Evolutionary conservation across 2,329 filamentous ascomycete species (phyloP), one percentile per base, ranked within the genome.

Genomic region (Sporothrix luriei): DNA sequence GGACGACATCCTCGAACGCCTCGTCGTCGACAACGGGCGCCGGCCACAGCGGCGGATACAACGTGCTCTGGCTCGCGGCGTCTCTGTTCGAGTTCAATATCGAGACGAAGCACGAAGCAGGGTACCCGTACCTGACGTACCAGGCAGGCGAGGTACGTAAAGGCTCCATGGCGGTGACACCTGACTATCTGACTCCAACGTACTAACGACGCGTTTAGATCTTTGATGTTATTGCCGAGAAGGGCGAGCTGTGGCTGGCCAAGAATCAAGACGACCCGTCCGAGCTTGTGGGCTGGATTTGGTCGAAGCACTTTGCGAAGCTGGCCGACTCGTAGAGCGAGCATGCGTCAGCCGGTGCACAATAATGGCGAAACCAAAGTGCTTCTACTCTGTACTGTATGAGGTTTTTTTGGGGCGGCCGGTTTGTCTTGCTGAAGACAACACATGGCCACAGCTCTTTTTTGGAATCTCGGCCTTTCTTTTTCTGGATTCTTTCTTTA

Each of bases 21-120:
- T 70, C 71, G 21, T 67, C 71, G 21, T 69, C 71, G 38, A 62
- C 43, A 11, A 54, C 33, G 16, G 66, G 38, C 19, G 55, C 48
- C n/a, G 57, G 51, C 59, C 6, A 52, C 51, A 80, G 82, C 33
- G 82, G 85, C 66, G 84, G 88, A 26, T 90, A 90, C 73, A 91
- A 90, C 69, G 88, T 97, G 9, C 82, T 98, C 59, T 99, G 97
- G 84, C 84, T 97, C 21, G 95, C 94, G 16, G 95, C 94, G 24
- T 97, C 92, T 75, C 85, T 98, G 43, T 98, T 97, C 77, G 94
- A 98, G 78, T 99, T 98, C 82, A 96, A 97, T 76, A 98, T 98
- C 76, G 92, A 94, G 76, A 92, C 93, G 33, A 92, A 97, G 75
- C 89, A 92, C 70, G 95, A 98, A 80, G 94, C 91, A 71, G 95